Evolutionary conservation across 257 asterid species (phyloP), one percentile per base, ranked within the genome.

Genomic region (Primulina eburnea): DNA sequence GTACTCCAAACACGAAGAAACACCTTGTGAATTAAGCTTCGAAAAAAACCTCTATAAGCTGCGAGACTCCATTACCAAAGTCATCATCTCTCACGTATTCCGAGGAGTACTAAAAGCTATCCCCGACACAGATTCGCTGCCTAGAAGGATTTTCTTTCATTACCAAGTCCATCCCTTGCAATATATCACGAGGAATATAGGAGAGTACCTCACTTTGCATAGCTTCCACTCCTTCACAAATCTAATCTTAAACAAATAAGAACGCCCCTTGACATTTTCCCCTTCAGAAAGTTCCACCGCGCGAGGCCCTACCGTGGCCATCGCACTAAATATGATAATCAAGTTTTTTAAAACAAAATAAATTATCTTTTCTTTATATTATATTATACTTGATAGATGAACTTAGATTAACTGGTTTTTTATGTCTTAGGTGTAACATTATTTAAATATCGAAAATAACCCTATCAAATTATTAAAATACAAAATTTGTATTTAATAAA

Each of bases 61-160:
- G 91, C 92, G 69, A 21, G 24, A 80, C 64, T 3, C 95, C 97
- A 50, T 28, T 24, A 30, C 61, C 0, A 14, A 47, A 17, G 20
- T 47, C 56, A 16, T 4, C 20, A 6, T 64, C 69, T 0, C 0
- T 56, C 66, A 59, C 70, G 77, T 64, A 82, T 68, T 70, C 67
- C n/a, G 34, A 67, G n/a, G 83, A 67, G 68, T 84, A n/a, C n/a
- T n/a, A 87, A 76, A 82, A 90, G 75, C 73, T 70, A 37, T 82
- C 70, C 53, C 85, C 95, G 35, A 79, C 76, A 43, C 75, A 33
- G n/a, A 76, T 65, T 71, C 87, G 72, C 65, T 67, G 38, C 68
- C 72, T 88, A 5, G 82, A 61, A 53, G 95, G 95, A 70, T 90
- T 87, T 60, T 87, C 92, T 81, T 89, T 89, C 92, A 86, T 77